Evolutionary conservation across 192 early-diverging fungal genomes (phyloP), one percentile per base, ranked within the genome.

Genomic region (Gaertneriomyces semiglobifer): DNA sequence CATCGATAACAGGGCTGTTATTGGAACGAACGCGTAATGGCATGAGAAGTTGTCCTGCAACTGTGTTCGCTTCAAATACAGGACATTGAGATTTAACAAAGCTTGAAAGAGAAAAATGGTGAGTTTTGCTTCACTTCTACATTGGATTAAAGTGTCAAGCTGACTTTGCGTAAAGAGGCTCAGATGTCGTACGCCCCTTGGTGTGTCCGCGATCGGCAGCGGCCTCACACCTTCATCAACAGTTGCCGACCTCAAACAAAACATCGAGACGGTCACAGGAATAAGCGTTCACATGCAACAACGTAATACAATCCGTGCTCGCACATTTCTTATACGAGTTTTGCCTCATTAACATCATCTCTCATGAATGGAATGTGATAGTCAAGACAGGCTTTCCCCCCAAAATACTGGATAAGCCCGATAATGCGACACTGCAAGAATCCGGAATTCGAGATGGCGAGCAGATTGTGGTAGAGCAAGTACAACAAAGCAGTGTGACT

Each of bases 301-400:
- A 20, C 51, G 68, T 70, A 56, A 70, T 59, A 2, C 25, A 33
- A 33, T 33, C 46, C 3, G 6, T 33, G 5, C 10, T 11, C 10
- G 14, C 39, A 38, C n/a, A 38, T 4, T 40, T 8, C 33, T 8
- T 20, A 7, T 12, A n/a, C 3, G 47, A 25, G 41, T 39, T 52
- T 60, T 41, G 25, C 46, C 12, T 14, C 20, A 11, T 39, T 18
- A n/a, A 45, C 4, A 8, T 6, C 2, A 46, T 25, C n/a, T 45
- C 39, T 56, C 14, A 8, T 56, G 3, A 10, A 9, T 19, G 18
- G 16, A n/a, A 14, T 5, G 18, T 11, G 4, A 14, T 44, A 73
- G 68, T 74, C 39, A 58, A 57, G 44, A 62, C 69, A 14, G 81
- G 81, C 9, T 84, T 79, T 58, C 81, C 81, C 12, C 81, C 81